These are phyloP conservation scores for Diaporthe sp. DNA, from an alignment of 2,329 filamentous ascomycete genomes.

Conservation along the genomic window DNA sequence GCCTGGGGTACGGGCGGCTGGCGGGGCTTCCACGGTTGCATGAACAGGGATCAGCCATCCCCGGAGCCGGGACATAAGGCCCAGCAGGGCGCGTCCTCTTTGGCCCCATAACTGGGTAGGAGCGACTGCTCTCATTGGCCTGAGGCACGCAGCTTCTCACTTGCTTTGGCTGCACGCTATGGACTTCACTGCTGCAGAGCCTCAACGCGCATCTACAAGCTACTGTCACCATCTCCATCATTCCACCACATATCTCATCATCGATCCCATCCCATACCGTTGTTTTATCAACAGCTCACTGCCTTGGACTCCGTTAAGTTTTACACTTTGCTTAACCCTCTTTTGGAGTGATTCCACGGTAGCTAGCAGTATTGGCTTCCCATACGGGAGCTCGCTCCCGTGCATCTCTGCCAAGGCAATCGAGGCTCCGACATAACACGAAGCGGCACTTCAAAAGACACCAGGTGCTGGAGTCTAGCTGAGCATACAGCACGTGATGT, in stretches of 20 bases:
- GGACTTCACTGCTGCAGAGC: constrained; percentile 21
- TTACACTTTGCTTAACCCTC: background rate
- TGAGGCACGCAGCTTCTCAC: background rate
- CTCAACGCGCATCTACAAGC: constrained; percentile 11
- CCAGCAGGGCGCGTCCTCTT: background rate
- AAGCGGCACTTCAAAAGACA: background rate
- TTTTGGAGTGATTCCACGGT: background rate
- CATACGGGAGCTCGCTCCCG: background rate
- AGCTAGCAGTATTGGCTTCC: background rate
- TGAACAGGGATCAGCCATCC: constrained; percentile 6
- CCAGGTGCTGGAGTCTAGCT: background rate
- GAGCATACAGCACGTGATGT: constrained; percentile 23
- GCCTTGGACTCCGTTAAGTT: too few relatives aligned
- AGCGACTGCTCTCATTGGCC: constrained; percentile 16
- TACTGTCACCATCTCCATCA: background rate
- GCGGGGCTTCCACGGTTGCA: constrained; percentile 14
- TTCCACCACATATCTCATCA: background rate
- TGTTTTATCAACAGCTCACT: background rate
- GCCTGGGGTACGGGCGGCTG: constrained; percentile 8
- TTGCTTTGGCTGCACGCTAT: background rate
- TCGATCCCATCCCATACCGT: background rate
- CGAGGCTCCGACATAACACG: background rate
- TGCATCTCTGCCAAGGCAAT: background rate
- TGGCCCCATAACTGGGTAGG: background rate
- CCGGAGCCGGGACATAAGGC: constrained; percentile 4